These are phyloP conservation scores for Brassica balearica DNA, from an alignment of 441 rosid species.

Conservation along the genomic window DNA sequence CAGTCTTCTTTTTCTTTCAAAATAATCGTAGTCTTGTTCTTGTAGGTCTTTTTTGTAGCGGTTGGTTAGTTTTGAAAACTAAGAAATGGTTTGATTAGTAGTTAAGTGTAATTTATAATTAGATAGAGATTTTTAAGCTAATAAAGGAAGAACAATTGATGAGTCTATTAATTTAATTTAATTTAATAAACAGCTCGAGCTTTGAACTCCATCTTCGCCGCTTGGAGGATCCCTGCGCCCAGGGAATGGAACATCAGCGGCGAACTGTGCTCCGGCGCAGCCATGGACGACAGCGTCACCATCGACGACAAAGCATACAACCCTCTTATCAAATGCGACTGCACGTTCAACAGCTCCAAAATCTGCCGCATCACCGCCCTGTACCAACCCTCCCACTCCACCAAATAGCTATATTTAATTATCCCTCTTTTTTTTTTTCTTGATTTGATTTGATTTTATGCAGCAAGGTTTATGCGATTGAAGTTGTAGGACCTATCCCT, in stretches of 20 bases:
- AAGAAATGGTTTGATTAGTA: neutral
- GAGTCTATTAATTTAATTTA: neutral
- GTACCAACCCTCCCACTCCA: neutral
- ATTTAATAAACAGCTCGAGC: constrained; percentile 44
- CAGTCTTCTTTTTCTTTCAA: neutral
- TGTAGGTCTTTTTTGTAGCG: neutral
- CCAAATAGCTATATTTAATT: neutral
- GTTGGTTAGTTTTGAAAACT: neutral
- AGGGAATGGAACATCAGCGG: constrained; percentile 61
- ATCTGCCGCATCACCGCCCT: constrained; percentile 5
- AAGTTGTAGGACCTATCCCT: neutral
- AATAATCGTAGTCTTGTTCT: neutral
- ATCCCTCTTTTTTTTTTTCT: no score
- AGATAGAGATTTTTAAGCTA: no score
- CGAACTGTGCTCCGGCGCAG: constrained; percentile 61
- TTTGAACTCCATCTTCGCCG: constrained; percentile 56
- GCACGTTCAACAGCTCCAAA: constrained; percentile 42
- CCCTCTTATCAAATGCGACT: constrained; percentile 66
- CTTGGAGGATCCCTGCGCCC: constrained; percentile 49
- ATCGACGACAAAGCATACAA: constrained; percentile 38
- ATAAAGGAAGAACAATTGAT: neutral
- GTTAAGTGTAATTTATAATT: neutral
- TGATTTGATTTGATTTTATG: neutral
- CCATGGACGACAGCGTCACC: constrained; percentile 44
- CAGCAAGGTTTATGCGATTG: neutral